Evolutionary conservation across 306 rosid genomes (phyloP), one percentile per base, ranked within the genome.

Genomic region (Mimosa bimucronata): DNA sequence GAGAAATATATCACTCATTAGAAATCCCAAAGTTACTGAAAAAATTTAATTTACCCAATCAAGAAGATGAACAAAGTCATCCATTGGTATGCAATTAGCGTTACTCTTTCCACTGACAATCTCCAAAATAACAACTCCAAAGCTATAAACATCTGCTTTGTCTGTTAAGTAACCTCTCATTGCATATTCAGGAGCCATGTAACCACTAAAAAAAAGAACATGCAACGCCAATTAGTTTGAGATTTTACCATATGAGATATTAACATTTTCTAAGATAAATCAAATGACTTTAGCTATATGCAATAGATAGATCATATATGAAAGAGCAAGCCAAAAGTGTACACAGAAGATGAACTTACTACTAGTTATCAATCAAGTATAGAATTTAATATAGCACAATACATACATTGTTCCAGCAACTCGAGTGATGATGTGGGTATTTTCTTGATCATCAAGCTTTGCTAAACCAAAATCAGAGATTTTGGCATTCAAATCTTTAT

Each of bases 181-280:
- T 30, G 98, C 98, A 13, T 94, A 91, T 71, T 94, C 97, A 1
- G 97, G 97, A 82, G 97, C 97, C 98, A 94, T 94, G 68, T 94
- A 94, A 69, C 98, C 97, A 68, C 95, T 94, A 73, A 46, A 70
- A 77, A n/a, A 79, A 29, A 77, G 15, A 78, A 71, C 14, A 80
- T 25, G 23, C 8, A 74, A 9, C 15, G 68, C 16, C 53, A 29
- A 23, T 25, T 9, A 58, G 53, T 68, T 21, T 77, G 81, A 46
- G 70, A 7, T 72, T 55, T 77, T 26, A 70, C 50, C 16, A 40
- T 42, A 60, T 37, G 42, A 74, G 67, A 67, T 19, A 37, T 38
- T 31, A 21, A 70, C 0, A 48, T 78, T 41, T 69, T 44, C 71
- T 9, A 41, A 11, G 15, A 30, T 66, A 42, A 66, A 55, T 25